A percentile compares a stretch with the other conserved stretches of the same genome.
phyloP scores from a whole-genome alignment of 1,284 basidiomycete species.

The Gymnopus androsaceus region DNA sequence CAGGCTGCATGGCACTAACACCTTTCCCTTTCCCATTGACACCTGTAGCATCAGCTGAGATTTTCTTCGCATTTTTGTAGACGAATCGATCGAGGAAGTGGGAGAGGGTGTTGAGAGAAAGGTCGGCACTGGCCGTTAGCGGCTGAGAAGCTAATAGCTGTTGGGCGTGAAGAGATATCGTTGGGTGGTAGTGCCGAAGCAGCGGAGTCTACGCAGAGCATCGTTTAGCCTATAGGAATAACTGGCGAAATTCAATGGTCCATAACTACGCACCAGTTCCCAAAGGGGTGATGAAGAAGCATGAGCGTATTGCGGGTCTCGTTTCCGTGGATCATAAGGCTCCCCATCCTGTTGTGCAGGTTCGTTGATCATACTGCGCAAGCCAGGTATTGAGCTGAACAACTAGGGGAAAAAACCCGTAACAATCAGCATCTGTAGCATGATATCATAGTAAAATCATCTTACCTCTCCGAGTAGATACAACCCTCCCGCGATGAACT shows the following conservation, averaged over 20 bases:
- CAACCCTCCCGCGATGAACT: constrained; percentile 90
- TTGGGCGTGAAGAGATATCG: constrained; percentile 83
- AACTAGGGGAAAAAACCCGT: constrained; percentile 47
- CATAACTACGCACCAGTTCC: constrained; percentile 68
- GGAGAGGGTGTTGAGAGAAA: constrained; percentile 90
- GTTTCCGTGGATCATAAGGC: constrained; percentile 84
- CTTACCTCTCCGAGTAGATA: constrained; percentile 74
- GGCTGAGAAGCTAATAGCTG: constrained; percentile 76
- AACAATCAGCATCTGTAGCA: neutral
- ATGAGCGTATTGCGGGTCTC: constrained; percentile 88
- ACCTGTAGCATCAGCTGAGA: constrained; percentile 21
- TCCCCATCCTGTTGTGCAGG: constrained; percentile 41
- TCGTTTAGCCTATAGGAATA: too few species aligned
- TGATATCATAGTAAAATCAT: neutral
- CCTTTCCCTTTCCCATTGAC: constrained; percentile 46
- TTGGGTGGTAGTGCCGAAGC: constrained; percentile 88
- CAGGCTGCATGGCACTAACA: constrained; percentile 94
- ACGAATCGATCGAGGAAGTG: constrained; percentile 90
- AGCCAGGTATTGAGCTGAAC: constrained; percentile 71
- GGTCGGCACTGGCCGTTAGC: constrained; percentile 83
- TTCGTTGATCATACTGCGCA: constrained; percentile 67
- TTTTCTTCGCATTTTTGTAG: constrained; percentile 95
- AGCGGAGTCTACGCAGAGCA: constrained; percentile 84
- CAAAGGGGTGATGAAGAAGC: constrained; percentile 85
- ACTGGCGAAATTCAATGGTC: neutral